Evolutionary conservation across 192 early-diverging fungal species (phyloP).

Genomic region (Mortierella hygrophila): DNA sequence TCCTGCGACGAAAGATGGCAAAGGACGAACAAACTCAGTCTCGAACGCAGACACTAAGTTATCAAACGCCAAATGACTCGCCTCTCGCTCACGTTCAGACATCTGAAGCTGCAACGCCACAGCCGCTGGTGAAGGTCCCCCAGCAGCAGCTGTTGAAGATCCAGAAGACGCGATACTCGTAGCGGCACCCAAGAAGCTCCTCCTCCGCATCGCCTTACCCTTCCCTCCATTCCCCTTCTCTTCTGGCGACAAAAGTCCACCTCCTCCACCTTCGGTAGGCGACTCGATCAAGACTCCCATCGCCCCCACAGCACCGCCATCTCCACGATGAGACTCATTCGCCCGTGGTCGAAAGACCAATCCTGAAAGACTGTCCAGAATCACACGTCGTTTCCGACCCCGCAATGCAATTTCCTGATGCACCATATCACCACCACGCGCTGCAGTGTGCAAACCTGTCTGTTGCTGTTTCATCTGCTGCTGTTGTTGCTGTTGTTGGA

Average conservation of each 20-base stretch:
- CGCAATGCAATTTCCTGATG: conserved; percentile 11
- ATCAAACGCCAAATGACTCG: conserved; percentile 32
- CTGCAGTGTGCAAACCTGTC: not conserved
- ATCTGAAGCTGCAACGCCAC: not conserved
- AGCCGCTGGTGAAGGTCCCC: not conserved
- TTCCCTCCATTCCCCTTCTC: conserved; percentile 20
- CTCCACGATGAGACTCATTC: not conserved
- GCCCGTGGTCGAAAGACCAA: conserved; percentile 33
- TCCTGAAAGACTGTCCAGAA: conserved; percentile 20
- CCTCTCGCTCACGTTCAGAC: conserved; percentile 19
- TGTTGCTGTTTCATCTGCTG: not conserved
- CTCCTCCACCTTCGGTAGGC: not conserved
- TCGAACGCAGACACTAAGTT: conserved; percentile 39
- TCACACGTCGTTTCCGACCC: conserved; percentile 13
- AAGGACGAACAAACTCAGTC: conserved; percentile 8
- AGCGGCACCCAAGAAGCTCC: conserved; percentile 9
- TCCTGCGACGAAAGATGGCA: not conserved
- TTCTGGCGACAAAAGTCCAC: not conserved
- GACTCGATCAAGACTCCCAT: not conserved
- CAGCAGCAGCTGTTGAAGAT: not conserved
- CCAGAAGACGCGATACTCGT: not conserved
- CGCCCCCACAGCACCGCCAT: not conserved
- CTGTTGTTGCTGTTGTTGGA: not conserved
- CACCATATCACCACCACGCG: not conserved
- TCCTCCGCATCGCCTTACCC: conserved; percentile 19